These are phyloP conservation scores for Irpex sp. DNA, from an alignment of 1,284 basidiomycete species.

Conservation along the genomic window DNA sequence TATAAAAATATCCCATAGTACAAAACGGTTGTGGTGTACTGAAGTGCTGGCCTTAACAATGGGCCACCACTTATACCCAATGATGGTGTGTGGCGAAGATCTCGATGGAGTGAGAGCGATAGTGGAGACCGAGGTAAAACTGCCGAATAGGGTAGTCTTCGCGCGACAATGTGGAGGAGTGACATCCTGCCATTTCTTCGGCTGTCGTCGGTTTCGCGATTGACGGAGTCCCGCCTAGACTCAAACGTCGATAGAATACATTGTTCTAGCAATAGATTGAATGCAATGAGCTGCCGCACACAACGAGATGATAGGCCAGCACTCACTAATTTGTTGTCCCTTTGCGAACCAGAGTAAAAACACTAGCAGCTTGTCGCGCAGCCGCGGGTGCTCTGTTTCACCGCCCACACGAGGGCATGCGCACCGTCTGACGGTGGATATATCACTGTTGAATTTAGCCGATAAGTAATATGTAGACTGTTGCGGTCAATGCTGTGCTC, in stretches of 20 bases:
- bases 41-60: background rate
- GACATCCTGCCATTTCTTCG: background rate
- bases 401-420: constrained; percentile 13
- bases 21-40: background rate
- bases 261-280: background rate
- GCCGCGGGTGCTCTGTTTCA: constrained; percentile 12
- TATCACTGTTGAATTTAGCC: background rate
- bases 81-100: background rate
- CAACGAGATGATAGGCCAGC: background rate
- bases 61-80: background rate
- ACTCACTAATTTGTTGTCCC: background rate
- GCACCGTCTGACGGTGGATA: constrained; percentile 11
- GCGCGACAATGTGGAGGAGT: background rate
- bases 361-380: constrained; percentile 9
- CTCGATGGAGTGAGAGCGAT: background rate
- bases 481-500: constrained; percentile 5
- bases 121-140: background rate
- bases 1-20: background rate
- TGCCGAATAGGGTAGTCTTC: background rate
- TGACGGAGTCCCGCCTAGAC: background rate
- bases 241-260: background rate
- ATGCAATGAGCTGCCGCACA: background rate
- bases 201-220: background rate
- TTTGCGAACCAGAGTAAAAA: background rate
- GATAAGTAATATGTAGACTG: background rate